Evolutionary conservation across 2,329 filamentous ascomycete species (phyloP).

Genomic region (Arthrinium phaeospermum): DNA sequence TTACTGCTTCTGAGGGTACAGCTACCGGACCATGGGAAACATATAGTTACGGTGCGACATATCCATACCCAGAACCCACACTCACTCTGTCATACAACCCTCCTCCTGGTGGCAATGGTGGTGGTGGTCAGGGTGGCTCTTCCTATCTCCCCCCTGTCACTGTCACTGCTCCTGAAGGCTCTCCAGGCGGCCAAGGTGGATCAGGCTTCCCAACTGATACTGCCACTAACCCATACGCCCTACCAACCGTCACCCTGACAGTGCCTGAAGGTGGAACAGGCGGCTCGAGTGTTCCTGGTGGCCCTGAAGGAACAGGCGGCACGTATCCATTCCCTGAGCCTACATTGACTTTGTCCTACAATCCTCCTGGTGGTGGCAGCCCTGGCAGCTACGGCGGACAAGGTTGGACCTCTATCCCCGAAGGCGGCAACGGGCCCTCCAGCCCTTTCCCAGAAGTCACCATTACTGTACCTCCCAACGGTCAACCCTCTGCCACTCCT

Average conservation of each 20-base stretch:
- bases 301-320: slow-evolving; percentile 1
- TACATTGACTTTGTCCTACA: slow-evolving; percentile 2
- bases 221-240: not conserved
- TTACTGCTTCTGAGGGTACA: not conserved
- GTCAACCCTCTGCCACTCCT: not conserved
- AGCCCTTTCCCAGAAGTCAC: slow-evolving; percentile 20
- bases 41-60: not conserved
- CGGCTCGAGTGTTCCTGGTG: not conserved
- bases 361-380: slow-evolving; percentile 17
- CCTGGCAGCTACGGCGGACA: slow-evolving; percentile 11
- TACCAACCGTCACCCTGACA: slow-evolving; percentile 11
- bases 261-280: slow-evolving; percentile 6
- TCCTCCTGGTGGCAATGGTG: slow-evolving; percentile 12
- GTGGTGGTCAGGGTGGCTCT: slow-evolving; percentile 8
- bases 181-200: slow-evolving; percentile 19
- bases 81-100: slow-evolving; percentile 18
- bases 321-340: slow-evolving; percentile 13
- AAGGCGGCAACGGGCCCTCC: not conserved
- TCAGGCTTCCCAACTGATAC: not conserved
- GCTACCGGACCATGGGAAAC: not conserved
- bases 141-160: not conserved
- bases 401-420: not conserved
- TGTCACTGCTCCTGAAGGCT: not conserved
- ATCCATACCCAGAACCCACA: slow-evolving; percentile 18
- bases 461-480: slow-evolving; percentile 3